Percentiles rank a stretch among this genome's conserved stretches.
These are phyloP conservation scores for Phytopythium cucurbitacearum DNA, from an alignment of 352 stramenopile genomes.

Conservation along the genomic window DNA sequence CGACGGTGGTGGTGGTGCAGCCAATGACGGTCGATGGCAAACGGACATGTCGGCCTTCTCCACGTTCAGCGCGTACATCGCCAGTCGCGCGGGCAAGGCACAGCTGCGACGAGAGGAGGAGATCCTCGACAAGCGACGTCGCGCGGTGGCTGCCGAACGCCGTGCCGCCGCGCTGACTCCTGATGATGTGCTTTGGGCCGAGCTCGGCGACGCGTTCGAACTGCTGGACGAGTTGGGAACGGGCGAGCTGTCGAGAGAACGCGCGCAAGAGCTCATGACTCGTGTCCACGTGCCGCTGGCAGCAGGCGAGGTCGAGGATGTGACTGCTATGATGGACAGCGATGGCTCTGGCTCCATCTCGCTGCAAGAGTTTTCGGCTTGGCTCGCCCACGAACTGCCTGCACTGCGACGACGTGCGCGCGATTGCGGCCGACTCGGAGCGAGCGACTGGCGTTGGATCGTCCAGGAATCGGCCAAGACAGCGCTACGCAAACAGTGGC, in stretches of 20 bases:
- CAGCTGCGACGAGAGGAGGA: conserved; percentile 50
- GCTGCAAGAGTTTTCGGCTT: conserved; percentile 58
- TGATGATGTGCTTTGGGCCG: conserved; percentile 8
- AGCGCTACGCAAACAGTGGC: conserved; percentile 45
- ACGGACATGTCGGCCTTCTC: conserved; percentile 53
- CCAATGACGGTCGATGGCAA: conserved; percentile 19
- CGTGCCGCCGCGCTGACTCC: too few relatives aligned
- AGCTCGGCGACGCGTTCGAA: conserved; percentile 67
- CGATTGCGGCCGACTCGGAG: conserved; percentile 51
- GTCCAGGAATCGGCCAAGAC: conserved; percentile 47
- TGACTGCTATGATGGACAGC: conserved; percentile 81
- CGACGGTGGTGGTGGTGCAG: neutral
- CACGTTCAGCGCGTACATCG: conserved; percentile 49
- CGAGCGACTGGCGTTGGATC: conserved; percentile 60
- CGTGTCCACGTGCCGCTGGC: conserved; percentile 56
- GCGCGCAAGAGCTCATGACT: conserved; percentile 41
- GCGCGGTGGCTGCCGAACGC: conserved; percentile 1
- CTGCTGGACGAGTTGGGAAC: conserved; percentile 47
- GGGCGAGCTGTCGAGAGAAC: conserved; percentile 45
- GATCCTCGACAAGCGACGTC: conserved; percentile 29
- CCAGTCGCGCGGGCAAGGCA: conserved; percentile 38
- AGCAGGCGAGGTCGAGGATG: conserved; percentile 46
- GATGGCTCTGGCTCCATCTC: conserved; percentile 64
- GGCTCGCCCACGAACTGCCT: conserved; percentile 60
- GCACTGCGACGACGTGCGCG: conserved; percentile 40